A percentile compares a stretch with the other conserved stretches of the same genome.
Evolutionary conservation across 148 eudicot species (phyloP).

Genomic region (Amaranthus cruentus): DNA sequence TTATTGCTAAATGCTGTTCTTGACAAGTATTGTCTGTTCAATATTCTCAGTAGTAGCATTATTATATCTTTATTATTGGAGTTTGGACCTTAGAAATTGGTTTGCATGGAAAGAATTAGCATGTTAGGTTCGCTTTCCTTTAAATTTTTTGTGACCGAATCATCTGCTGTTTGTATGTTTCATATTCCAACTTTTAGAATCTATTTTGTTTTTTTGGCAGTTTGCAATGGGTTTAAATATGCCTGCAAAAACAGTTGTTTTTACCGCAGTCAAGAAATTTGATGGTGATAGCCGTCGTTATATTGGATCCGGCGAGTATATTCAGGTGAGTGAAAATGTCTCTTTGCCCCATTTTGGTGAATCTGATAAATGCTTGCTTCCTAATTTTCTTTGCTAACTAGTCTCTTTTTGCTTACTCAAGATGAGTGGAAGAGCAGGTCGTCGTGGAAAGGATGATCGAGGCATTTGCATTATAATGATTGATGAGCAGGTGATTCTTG

Average conservation of each 20-base stretch:
- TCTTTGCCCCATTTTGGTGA: neutral
- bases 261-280: slow-evolving; percentile 90
- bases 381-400: slow-evolving; percentile 10
- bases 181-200: neutral
- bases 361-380: neutral
- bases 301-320: slow-evolving; percentile 98
- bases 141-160: neutral
- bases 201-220: slow-evolving; percentile 36
- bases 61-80: neutral
- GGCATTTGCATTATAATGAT: slow-evolving; percentile 98
- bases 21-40: neutral
- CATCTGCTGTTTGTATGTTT: slow-evolving; percentile 5
- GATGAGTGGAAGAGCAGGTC: slow-evolving; percentile 99
- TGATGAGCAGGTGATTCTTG: slow-evolving; percentile 71
- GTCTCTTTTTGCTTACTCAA: slow-evolving; percentile 19
- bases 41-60: neutral
- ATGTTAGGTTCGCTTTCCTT: neutral
- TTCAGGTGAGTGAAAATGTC: slow-evolving; percentile 72
- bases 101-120: neutral
- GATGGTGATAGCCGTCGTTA: slow-evolving; percentile 96
- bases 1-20: neutral
- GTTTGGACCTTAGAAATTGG: neutral
- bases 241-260: slow-evolving; percentile 99
- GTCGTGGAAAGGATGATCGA: slow-evolving; percentile 98
- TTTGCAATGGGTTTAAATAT: slow-evolving; percentile 99